phyloP scores from a whole-genome alignment of 1,139 yeast genomes.

The Yamadazyma atlantica region DNA sequence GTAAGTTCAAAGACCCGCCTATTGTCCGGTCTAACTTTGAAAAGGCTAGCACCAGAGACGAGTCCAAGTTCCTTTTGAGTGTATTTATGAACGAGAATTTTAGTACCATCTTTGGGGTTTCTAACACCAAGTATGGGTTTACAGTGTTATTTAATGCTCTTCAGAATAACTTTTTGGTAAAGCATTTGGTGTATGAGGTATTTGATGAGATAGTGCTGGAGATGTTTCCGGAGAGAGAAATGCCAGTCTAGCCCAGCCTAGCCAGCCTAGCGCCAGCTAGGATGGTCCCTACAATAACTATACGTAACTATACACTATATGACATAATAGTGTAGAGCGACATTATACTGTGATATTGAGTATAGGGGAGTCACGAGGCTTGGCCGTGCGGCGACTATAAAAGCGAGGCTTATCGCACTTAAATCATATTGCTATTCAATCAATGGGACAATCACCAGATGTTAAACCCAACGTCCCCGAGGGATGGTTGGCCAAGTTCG shows the following conservation, averaged over 20 bases:
- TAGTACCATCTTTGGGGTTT: conserved; percentile 71
- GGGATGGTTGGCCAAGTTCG: conserved; percentile 90
- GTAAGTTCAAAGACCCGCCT: conserved; percentile 49
- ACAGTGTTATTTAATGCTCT: conserved; percentile 59
- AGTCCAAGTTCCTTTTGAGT: conserved; percentile 58
- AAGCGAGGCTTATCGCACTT: conserved; percentile 1
- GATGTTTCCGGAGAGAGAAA: conserved; percentile 25
- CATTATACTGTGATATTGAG: too few species aligned
- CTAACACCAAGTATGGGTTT: conserved; percentile 66
- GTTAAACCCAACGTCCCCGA: conserved; percentile 45
- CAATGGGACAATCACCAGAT: conserved; percentile 9
- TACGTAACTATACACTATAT: too few species aligned
- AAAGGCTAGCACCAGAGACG: conserved; percentile 52
- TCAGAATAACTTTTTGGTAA: conserved; percentile 72
- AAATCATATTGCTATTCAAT: background rate
- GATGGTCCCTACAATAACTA: too few species aligned
- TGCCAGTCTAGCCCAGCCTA: too few species aligned
- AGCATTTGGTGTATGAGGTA: conserved; percentile 59
- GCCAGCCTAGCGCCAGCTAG: too few species aligned
- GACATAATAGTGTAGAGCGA: too few species aligned
- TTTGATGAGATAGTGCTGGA: conserved; percentile 32
- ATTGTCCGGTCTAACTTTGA: conserved; percentile 50
- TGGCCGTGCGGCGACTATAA: too few species aligned
- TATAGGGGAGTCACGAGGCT: too few species aligned
- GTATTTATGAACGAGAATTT: conserved; percentile 63